Evolutionary conservation across 371 early-diverging fungal genomes (phyloP).

Genomic region (Mucor circinelloides): DNA sequence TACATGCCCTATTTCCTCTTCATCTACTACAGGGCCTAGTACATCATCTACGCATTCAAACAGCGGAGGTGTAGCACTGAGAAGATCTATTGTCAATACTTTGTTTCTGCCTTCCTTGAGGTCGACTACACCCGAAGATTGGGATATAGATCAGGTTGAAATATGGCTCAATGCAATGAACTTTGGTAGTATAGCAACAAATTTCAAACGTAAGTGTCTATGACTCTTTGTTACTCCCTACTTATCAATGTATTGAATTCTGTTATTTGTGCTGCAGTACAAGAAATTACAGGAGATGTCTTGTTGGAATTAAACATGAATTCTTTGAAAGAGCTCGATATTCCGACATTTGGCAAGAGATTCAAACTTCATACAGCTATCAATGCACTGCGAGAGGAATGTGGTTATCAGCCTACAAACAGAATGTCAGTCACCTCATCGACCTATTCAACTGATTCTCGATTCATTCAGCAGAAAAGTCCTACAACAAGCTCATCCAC

Average conservation of each 20-base stretch:
- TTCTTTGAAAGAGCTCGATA: conserved; percentile 70
- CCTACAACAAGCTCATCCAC: not conserved
- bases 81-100: conserved; percentile 12
- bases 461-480: conserved; percentile 1
- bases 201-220: conserved; percentile 58
- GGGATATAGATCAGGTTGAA: conserved; percentile 65
- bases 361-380: conserved; percentile 70
- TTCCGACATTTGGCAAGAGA: conserved; percentile 69
- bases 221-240: not conserved
- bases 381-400: conserved; percentile 44
- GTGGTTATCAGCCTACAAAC: conserved; percentile 7
- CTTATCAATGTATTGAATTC: not conserved
- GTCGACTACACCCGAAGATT: conserved; percentile 37
- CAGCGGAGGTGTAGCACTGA: not conserved
- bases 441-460: conserved; percentile 1
- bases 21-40: not conserved
- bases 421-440: conserved; percentile 14
- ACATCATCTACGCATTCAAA: not conserved
- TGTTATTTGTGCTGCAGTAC: conserved; percentile 35
- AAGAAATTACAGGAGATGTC: conserved; percentile 75
- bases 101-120: conserved; percentile 13
- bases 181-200: conserved; percentile 50
- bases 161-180: conserved; percentile 63
- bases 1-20: conserved; percentile 1
- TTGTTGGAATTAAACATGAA: conserved; percentile 63